Conservation (phyloP, 2,329 filamentous ascomycete species). For the Xylariaceae sp. region DNA sequence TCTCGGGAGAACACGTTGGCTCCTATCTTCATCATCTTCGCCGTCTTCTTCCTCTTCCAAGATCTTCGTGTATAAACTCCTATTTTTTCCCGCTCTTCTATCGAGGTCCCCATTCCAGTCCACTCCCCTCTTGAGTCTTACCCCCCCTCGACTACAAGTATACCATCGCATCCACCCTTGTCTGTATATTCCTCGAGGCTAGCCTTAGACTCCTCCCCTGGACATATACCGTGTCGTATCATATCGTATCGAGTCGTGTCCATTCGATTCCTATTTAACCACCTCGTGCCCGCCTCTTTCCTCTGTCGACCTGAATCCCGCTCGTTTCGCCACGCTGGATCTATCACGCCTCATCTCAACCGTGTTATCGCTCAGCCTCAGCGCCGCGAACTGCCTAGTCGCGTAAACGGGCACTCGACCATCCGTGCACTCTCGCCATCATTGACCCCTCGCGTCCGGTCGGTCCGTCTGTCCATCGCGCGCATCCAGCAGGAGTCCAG, state of each 20-base stretch:
- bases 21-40: not conserved
- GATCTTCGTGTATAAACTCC: conserved; percentile 9
- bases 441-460: not conserved
- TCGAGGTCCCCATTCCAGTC: no score
- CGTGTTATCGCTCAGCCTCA: conserved; percentile 12
- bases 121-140: not conserved
- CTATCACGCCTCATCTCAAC: conserved; percentile 14
- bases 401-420: conserved; percentile 14
- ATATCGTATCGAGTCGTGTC: no score
- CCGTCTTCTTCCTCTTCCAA: not conserved
- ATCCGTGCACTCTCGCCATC: conserved; percentile 6
- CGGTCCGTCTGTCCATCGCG: not conserved
- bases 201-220: not conserved
- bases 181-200: not conserved
- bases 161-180: not conserved
- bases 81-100: not conserved
- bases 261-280: not conserved
- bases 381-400: conserved; percentile 13
- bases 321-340: conserved; percentile 21
- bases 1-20: not conserved
- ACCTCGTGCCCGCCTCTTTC: conserved; percentile 6
- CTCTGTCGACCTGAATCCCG: conserved; percentile 17
- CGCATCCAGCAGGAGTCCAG: conserved; percentile 8
- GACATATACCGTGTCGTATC: conserved; percentile 2
- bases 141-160: not conserved